Conservation (phyloP, 805 yeast species). For the Ogataea nitratoaversa region DNA sequence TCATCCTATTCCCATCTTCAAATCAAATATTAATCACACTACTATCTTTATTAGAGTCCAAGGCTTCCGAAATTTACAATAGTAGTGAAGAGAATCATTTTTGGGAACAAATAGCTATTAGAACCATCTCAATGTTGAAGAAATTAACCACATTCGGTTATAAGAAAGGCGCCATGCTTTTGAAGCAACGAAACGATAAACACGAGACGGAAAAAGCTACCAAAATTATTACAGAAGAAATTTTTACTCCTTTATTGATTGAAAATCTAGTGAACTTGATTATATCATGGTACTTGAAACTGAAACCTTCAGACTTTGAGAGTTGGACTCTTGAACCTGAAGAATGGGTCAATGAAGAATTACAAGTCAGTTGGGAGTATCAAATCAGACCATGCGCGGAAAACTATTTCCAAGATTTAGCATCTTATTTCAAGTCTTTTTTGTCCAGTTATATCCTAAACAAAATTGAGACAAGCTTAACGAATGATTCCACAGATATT, state of each 20-base stretch:
- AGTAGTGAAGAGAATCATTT: slow-evolving; percentile 54
- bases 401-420: slow-evolving; percentile 72
- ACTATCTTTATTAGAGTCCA: slow-evolving; percentile 54
- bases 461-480: slow-evolving; percentile 47
- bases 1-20: slow-evolving; percentile 63
- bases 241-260: slow-evolving; percentile 56
- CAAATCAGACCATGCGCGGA: slow-evolving; percentile 87
- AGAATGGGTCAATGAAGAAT: slow-evolving; percentile 85
- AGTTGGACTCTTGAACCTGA: slow-evolving; percentile 86
- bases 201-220: slow-evolving; percentile 59
- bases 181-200: slow-evolving; percentile 63
- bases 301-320: slow-evolving; percentile 74
- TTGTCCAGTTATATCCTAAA: slow-evolving; percentile 52
- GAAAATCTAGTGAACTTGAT: slow-evolving; percentile 60
- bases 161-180: slow-evolving; percentile 60
- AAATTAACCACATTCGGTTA: slow-evolving; percentile 56
- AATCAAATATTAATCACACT: slow-evolving; percentile 57
- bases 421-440: slow-evolving; percentile 55
- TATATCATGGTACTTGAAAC: slow-evolving; percentile 67
- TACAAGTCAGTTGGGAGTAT: slow-evolving; percentile 73
- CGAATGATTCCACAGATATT: slow-evolving; percentile 36
- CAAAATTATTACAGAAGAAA: slow-evolving; percentile 43
- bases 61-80: slow-evolving; percentile 62
- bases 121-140: slow-evolving; percentile 61
- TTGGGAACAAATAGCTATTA: slow-evolving; percentile 73